These are phyloP conservation scores for Cucurbita moschata DNA, from an alignment of 306 rosid genomes.

Conservation along the genomic window DNA sequence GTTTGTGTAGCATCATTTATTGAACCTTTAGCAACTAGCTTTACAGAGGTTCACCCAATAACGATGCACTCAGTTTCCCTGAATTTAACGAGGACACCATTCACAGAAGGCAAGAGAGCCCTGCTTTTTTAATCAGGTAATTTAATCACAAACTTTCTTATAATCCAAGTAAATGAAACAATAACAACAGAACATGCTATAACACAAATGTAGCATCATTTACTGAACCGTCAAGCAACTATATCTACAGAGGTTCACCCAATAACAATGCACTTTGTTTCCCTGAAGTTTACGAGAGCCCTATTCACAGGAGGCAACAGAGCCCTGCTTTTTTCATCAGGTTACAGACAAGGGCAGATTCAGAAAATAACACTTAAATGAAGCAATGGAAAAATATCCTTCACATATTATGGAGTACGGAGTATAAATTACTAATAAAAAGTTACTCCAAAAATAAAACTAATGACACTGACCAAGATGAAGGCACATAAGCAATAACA, in stretches of 20 bases:
- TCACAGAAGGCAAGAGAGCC: constrained; percentile 34
- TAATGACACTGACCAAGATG: too few relatives aligned
- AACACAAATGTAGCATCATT: constrained; percentile 28
- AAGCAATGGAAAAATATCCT: background rate
- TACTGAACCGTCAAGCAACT: constrained; percentile 45
- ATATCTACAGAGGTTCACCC: constrained; percentile 54
- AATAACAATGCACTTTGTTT: constrained; percentile 37
- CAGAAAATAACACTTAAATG: background rate
- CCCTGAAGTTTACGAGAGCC: constrained; percentile 46
- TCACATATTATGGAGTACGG: too few relatives aligned
- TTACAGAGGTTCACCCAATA: constrained; percentile 65
- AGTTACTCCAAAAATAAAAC: too few relatives aligned
- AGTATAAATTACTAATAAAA: background rate
- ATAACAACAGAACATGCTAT: background rate
- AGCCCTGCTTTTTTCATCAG: constrained; percentile 30
- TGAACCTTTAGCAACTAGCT: constrained; percentile 39
- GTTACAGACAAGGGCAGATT: background rate
- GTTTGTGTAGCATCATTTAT: constrained; percentile 42
- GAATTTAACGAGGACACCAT: constrained; percentile 32
- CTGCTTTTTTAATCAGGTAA: constrained; percentile 33
- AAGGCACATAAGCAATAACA: too few relatives aligned
- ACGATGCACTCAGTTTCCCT: constrained; percentile 38
- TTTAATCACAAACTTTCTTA: background rate
- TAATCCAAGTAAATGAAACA: background rate
- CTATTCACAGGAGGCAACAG: constrained; percentile 29